Percentiles rank a stretch among this genome's conserved stretches.
Conservation (phyloP, 2,329 filamentous ascomycete genomes). For the Didymella arachidicola region DNA sequence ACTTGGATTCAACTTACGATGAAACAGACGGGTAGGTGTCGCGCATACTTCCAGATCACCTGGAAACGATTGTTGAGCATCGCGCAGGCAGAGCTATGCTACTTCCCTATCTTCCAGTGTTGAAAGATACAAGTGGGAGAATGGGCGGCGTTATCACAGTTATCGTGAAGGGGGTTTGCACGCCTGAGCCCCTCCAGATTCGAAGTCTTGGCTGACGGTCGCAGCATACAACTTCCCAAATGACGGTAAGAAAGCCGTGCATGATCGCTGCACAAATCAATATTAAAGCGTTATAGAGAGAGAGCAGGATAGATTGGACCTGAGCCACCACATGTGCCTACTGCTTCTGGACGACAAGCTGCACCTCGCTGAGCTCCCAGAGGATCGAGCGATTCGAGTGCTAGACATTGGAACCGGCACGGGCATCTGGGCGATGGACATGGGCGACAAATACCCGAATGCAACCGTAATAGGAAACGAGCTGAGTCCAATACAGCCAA, state of each 20-base stretch:
- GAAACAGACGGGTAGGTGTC: slow-evolving; percentile 9
- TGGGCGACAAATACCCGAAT: slow-evolving; percentile 39
- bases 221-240: slow-evolving; percentile 52
- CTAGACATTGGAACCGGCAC: slow-evolving; percentile 49
- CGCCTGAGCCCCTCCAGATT: slow-evolving; percentile 21
- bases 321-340: slow-evolving; percentile 52
- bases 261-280: not conserved
- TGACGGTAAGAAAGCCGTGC: slow-evolving; percentile 30
- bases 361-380: slow-evolving; percentile 37
- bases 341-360: slow-evolving; percentile 45
- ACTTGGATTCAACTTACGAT: slow-evolving; percentile 13
- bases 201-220: not conserved
- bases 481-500: slow-evolving; percentile 59
- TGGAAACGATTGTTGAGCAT: not conserved
- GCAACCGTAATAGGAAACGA: slow-evolving; percentile 54
- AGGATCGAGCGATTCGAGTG: slow-evolving; percentile 37
- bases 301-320: slow-evolving; percentile 54
- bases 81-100: slow-evolving; percentile 11
- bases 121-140: slow-evolving; percentile 46
- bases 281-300: slow-evolving; percentile 30
- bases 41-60: not conserved
- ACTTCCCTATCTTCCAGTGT: slow-evolving; percentile 44
- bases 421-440: slow-evolving; percentile 49
- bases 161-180: slow-evolving; percentile 41
- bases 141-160: slow-evolving; percentile 48